A percentile compares a stretch with the other conserved stretches of the same genome.
These are phyloP conservation scores for Lactuca saligna DNA, from an alignment of 129 eudicot species.

Conservation along the genomic window DNA sequence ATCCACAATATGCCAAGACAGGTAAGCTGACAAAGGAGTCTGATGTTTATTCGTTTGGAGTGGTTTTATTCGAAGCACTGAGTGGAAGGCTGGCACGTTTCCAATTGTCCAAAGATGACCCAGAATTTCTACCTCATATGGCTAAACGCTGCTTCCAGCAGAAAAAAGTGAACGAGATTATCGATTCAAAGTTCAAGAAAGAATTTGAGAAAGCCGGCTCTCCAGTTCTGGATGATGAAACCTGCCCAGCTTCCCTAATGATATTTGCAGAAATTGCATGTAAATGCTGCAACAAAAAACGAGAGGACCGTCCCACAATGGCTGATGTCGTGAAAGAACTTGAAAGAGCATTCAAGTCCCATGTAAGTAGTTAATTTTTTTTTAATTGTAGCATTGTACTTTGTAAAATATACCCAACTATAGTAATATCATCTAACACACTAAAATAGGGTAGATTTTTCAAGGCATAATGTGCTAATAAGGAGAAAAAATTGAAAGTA, in stretches of 20 bases:
- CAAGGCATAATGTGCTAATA: too few species aligned
- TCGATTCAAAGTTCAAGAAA: background rate
- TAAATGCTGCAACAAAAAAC: slow-evolving; percentile 23
- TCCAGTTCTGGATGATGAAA: background rate
- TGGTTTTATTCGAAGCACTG: slow-evolving; percentile 26
- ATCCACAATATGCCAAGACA: slow-evolving; percentile 33
- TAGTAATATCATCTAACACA: too few species aligned
- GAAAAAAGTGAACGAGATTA: slow-evolving; percentile 12
- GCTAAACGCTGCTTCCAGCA: slow-evolving; percentile 24
- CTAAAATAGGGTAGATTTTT: too few species aligned
- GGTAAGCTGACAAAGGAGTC: slow-evolving; percentile 28
- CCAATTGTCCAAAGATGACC: slow-evolving; percentile 14
- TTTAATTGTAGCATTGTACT: too few species aligned
- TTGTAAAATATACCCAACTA: too few species aligned
- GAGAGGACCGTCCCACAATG: slow-evolving; percentile 27
- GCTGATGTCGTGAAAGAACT: slow-evolving; percentile 9
- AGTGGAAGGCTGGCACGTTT: slow-evolving; percentile 26
- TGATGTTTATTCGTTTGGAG: slow-evolving; percentile 37
- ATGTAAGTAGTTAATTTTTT: slow-evolving; percentile 1
- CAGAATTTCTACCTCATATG: slow-evolving; percentile 27
- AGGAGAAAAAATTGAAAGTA: too few species aligned
- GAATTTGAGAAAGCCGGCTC: background rate
- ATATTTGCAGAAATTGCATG: slow-evolving; percentile 28
- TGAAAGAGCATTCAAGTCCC: slow-evolving; percentile 16
- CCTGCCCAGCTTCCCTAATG: slow-evolving; percentile 5